Base-by-base conservation (phyloP, 768 basidiomycete genomes). In the Tricholoma furcatifolium region DNA sequence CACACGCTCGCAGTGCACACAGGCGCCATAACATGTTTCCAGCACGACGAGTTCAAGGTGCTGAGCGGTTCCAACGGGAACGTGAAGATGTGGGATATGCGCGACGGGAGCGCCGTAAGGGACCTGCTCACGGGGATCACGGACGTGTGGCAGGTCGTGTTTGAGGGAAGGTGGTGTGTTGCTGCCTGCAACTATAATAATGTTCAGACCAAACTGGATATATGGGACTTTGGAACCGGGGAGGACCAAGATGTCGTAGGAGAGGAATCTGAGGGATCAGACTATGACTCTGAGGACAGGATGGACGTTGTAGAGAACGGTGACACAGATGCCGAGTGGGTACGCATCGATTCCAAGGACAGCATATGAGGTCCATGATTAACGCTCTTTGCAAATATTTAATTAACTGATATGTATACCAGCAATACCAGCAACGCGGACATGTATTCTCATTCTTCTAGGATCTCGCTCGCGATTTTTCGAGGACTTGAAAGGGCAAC, bases 11-110 rank as follows among this genome's bases (percentile, higher is more conserved):
- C 87, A 3, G 93, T 91, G 1, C 96, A 98, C 67, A 89, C 88
- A 6, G 96, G 95, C 18, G 94, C 96, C n/a, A 98, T 99, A 60
- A 98, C 97, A 15, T 99, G 96, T 72, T 98, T 98, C 79, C 93
- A 96, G 69, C 94, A 97, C 60, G 96, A 98, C 67, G 95, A 98
- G 67, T 93, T 91, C 76, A 98, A 97, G 66, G 92, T 98, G 41
- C 79, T 99, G 24, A 92, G 89, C 62, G 96, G 96, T 11, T 91
- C 89, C 12, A 96, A 98, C 60, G 97, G 97, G 14, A 93, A 91
- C 53, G 77, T 99, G 61, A 98, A 98, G 78, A 91, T 98, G 86
- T 99, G 97, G 97, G 91, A 98, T 66, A 79, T 96, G 55, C 74
- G 86, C 34, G 91, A 94, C 50, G 97, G 96, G 18, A 79, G 80